A percentile compares a stretch with the other conserved stretches of the same genome.
Conservation (phyloP, 441 rosid species). For the Aleurites moluccanus region DNA sequence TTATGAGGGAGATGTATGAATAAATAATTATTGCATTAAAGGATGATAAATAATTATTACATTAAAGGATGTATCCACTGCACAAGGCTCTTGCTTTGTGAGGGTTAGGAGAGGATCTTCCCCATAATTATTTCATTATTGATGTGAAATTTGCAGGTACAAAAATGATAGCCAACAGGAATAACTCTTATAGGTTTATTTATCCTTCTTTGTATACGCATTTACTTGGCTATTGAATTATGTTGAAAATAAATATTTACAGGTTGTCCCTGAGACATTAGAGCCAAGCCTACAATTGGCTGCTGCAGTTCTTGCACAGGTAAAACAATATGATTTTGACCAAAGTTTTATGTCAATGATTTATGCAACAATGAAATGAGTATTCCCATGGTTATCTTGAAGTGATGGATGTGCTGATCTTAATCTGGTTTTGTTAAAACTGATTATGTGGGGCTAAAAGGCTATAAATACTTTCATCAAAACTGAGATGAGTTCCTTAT, state of each 20-base stretch:
- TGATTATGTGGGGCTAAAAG: background rate
- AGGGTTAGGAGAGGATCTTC: background rate
- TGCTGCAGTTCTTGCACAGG: constrained; percentile 99
- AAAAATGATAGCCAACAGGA: too few relatives aligned
- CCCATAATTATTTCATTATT: background rate
- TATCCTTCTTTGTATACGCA: background rate
- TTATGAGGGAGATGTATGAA: background rate
- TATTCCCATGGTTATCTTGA: background rate
- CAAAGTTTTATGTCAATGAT: background rate
- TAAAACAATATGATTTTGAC: constrained; percentile 24
- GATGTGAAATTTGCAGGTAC: constrained; percentile 4
- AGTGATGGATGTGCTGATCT: background rate
- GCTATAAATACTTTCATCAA: background rate
- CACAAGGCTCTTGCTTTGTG: background rate
- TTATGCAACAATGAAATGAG: background rate
- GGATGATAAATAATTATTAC: too few relatives aligned
- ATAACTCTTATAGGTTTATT: too few relatives aligned
- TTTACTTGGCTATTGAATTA: background rate
- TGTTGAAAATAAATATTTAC: constrained; percentile 22
- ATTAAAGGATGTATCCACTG: background rate
- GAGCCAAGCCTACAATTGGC: constrained; percentile 99
- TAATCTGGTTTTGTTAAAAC: background rate
- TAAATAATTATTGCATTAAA: background rate
- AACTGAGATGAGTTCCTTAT: background rate
- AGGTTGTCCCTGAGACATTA: constrained; percentile 98